Conservation (phyloP, 306 rosid genomes). For the Canavalia gladiata region DNA sequence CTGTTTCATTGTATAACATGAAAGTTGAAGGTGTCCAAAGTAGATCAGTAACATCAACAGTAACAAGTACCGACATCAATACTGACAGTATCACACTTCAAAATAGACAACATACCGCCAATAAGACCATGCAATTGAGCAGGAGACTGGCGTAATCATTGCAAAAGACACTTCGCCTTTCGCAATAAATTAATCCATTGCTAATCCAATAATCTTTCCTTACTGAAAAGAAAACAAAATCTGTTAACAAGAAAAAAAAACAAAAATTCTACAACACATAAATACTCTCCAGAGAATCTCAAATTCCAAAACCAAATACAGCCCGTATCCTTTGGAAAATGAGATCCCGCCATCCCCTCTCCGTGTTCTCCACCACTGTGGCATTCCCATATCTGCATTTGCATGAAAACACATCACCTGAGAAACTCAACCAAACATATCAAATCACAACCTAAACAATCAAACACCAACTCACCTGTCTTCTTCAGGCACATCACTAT, state of each 20-base stretch:
- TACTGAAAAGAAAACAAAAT: constrained; percentile 29
- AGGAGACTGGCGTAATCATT: constrained; percentile 13
- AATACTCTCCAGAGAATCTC: constrained; percentile 35
- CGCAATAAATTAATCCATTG: constrained; percentile 20
- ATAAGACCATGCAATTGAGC: constrained; percentile 33
- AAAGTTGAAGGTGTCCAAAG: background rate
- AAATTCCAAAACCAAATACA: constrained; percentile 93
- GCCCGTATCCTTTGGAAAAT: constrained; percentile 96
- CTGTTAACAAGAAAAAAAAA: background rate
- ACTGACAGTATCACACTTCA: background rate
- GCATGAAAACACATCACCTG: background rate
- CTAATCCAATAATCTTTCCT: constrained; percentile 30
- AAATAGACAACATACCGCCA: background rate
- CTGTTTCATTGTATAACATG: constrained; percentile 24
- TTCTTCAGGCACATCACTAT: constrained; percentile 87
- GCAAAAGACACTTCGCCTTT: constrained; percentile 44
- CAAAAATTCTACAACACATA: constrained; percentile 31
- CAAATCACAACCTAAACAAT: background rate
- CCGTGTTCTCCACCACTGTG: constrained; percentile 96
- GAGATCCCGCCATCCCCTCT: constrained; percentile 98
- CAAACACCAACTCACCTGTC: constrained; percentile 68
- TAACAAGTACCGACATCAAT: background rate
- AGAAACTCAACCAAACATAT: background rate
- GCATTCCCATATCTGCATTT: constrained; percentile 87
- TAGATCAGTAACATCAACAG: background rate